Conservation (phyloP, 306 rosid genomes). For the Prunus armeniaca region DNA sequence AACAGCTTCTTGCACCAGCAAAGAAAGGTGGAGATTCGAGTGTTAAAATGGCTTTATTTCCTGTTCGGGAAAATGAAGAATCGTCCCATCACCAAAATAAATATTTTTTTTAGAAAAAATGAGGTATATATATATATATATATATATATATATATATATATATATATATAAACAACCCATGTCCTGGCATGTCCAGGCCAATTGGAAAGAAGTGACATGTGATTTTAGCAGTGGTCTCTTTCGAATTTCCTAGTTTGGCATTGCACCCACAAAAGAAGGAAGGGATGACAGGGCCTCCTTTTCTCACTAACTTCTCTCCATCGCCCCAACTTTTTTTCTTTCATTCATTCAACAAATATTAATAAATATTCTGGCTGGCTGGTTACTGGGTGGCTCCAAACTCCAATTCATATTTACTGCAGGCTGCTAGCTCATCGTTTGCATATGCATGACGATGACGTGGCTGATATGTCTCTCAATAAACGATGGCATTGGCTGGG, state of each 20-base stretch:
- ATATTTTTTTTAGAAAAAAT: neutral
- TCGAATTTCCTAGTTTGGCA: slow-evolving; percentile 64
- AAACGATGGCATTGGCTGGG: too few species aligned
- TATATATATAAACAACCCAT: slow-evolving; percentile 27
- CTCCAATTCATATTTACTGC: slow-evolving; percentile 1
- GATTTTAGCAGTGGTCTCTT: slow-evolving; percentile 53
- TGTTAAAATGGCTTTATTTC: slow-evolving; percentile 42
- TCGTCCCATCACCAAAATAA: slow-evolving; percentile 66
- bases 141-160: neutral
- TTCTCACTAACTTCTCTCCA: slow-evolving; percentile 54
- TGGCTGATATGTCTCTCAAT: neutral
- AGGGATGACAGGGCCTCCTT: slow-evolving; percentile 55
- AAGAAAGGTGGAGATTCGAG: slow-evolving; percentile 53
- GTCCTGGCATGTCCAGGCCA: slow-evolving; percentile 31
- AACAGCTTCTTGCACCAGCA: slow-evolving; percentile 47
- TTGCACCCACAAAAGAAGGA: slow-evolving; percentile 84
- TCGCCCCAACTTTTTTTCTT: neutral
- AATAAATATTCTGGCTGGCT: neutral
- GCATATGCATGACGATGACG: neutral
- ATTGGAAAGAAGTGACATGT: slow-evolving; percentile 52
- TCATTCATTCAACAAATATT: neutral
- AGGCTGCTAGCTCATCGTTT: neutral
- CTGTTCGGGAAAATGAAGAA: slow-evolving; percentile 49
- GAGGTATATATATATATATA: neutral
- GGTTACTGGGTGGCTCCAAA: slow-evolving; percentile 13